Evolutionary conservation across 768 basidiomycete species (phyloP).

Genomic region (Wakefieldia striispora): DNA sequence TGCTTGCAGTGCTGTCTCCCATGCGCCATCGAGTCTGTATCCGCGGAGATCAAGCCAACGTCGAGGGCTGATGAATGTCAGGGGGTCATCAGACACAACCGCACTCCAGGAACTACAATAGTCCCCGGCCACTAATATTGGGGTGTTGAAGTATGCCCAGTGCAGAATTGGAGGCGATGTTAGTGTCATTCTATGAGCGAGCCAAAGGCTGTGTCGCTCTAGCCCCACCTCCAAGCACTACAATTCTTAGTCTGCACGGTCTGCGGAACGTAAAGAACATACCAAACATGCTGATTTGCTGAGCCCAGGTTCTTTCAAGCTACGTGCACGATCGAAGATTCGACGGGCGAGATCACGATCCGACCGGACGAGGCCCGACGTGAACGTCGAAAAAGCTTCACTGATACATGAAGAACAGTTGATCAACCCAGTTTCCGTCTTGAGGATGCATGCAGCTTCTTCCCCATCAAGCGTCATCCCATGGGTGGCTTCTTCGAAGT

Average conservation of each 20-base stretch:
- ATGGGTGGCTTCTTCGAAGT: slow-evolving; percentile 34
- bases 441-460: slow-evolving; percentile 47
- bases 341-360: slow-evolving; percentile 19
- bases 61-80: slow-evolving; percentile 56
- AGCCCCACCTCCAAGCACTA: slow-evolving; percentile 15
- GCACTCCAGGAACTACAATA: slow-evolving; percentile 58
- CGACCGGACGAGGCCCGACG: slow-evolving; percentile 17
- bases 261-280: slow-evolving; percentile 12
- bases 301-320: slow-evolving; percentile 25
- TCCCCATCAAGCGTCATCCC: slow-evolving; percentile 42
- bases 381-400: slow-evolving; percentile 18
- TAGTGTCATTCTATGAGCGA: slow-evolving; percentile 44
- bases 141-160: slow-evolving; percentile 62
- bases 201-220: slow-evolving; percentile 26
- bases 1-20: slow-evolving; percentile 71
- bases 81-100: slow-evolving; percentile 42
- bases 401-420: slow-evolving; percentile 34
- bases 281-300: slow-evolving; percentile 32
- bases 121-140: slow-evolving; percentile 55
- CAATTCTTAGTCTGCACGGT: slow-evolving; percentile 4
- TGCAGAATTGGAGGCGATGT: slow-evolving; percentile 54
- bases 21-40: slow-evolving; percentile 53
- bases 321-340: slow-evolving; percentile 16
- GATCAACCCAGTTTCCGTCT: slow-evolving; percentile 25
- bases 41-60: slow-evolving; percentile 81